Conservation (phyloP, 169 alveolate species). For the Cryptosporidium xiaoi region DNA sequence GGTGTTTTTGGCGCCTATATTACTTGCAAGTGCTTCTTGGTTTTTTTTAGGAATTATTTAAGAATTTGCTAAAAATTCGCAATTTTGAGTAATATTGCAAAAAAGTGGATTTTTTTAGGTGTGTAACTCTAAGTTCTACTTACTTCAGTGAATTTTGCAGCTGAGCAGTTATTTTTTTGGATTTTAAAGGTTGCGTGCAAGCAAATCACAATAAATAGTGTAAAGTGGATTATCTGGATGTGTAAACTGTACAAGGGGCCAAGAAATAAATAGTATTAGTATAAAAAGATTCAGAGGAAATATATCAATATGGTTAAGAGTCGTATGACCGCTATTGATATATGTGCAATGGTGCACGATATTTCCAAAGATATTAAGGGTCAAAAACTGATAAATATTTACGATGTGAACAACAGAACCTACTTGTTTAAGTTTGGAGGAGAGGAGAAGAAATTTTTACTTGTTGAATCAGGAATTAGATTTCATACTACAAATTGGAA, state of each 20-base stretch:
- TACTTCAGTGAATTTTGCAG: not conserved
- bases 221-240: constrained; percentile 63
- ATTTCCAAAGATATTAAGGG: constrained; percentile 69
- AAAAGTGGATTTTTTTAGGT: constrained; percentile 10
- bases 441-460: constrained; percentile 58
- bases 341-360: constrained; percentile 70
- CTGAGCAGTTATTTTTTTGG: not conserved
- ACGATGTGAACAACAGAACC: constrained; percentile 81
- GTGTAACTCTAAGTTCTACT: not conserved
- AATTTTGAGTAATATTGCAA: constrained; percentile 1
- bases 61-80: constrained; percentile 7
- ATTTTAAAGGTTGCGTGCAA: constrained; percentile 57
- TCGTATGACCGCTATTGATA: constrained; percentile 71
- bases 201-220: not conserved
- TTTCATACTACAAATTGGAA: constrained; percentile 83
- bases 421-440: constrained; percentile 82
- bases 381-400: constrained; percentile 78
- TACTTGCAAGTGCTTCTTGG: constrained; percentile 67
- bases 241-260: constrained; percentile 11
- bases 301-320: constrained; percentile 61
- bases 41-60: constrained; percentile 7
- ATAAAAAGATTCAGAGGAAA: not conserved
- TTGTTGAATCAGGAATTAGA: constrained; percentile 81
- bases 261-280: not conserved
- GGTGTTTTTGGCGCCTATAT: constrained; percentile 74